Evolutionary conservation across 2,329 filamentous ascomycete species (phyloP).

Genomic region (Neocucurbitaria cava): DNA sequence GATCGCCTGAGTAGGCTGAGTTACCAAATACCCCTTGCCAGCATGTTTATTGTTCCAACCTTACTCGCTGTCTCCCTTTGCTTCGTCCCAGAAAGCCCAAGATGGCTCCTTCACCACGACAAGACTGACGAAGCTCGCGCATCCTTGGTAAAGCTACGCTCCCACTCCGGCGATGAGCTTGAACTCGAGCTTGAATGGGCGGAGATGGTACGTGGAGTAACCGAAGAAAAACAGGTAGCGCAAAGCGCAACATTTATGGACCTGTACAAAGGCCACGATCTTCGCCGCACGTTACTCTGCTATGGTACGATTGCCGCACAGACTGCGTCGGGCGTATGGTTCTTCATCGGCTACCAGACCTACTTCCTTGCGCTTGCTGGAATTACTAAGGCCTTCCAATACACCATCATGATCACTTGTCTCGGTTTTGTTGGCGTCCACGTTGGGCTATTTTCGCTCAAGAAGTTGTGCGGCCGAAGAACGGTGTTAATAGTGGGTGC

Average conservation of each 20-base stretch:
- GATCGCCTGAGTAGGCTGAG: slow-evolving; percentile 23
- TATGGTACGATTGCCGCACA: slow-evolving; percentile 58
- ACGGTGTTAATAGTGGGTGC: slow-evolving; percentile 58
- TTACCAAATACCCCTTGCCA: slow-evolving; percentile 57
- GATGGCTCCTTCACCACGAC: slow-evolving; percentile 48
- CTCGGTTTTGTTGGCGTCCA: slow-evolving; percentile 59
- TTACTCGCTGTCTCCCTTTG: slow-evolving; percentile 51
- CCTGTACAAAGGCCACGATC: slow-evolving; percentile 58
- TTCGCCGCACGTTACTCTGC: slow-evolving; percentile 60
- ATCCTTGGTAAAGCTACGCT: slow-evolving; percentile 28
- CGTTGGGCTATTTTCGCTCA: slow-evolving; percentile 58
- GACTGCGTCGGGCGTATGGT: slow-evolving; percentile 57
- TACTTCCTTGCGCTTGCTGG: slow-evolving; percentile 49
- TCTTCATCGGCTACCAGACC: slow-evolving; percentile 59
- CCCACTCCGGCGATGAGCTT: slow-evolving; percentile 17
- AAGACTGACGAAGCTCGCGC: slow-evolving; percentile 19
- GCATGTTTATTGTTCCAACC: slow-evolving; percentile 61
- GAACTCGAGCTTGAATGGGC: slow-evolving; percentile 38
- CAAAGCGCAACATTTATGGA: slow-evolving; percentile 58
- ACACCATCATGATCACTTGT: slow-evolving; percentile 59
- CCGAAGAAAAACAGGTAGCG: slow-evolving; percentile 52
- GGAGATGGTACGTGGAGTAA: slow-evolving; percentile 36
- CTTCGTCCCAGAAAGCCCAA: slow-evolving; percentile 47
- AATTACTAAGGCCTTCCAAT: slow-evolving; percentile 53
- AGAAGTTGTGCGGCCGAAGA: slow-evolving; percentile 56